phyloP scores from a whole-genome alignment of 2,329 filamentous ascomycete genomes.

The Coniochaeta sp. region DNA sequence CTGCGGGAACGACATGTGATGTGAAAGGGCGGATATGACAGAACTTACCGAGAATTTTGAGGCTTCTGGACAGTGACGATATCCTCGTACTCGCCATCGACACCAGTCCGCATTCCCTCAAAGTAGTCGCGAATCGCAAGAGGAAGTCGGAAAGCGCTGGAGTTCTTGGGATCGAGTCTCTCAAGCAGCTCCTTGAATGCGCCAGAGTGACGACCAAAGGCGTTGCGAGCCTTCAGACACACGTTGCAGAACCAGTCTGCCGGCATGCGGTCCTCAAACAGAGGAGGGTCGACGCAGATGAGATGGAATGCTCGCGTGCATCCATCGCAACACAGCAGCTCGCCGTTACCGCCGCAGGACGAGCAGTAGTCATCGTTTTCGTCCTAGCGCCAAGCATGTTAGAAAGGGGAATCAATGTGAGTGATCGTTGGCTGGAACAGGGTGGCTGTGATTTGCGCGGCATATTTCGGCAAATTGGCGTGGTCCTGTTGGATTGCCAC shows the following conservation, averaged over 20 bases:
- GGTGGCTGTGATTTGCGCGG: constrained; percentile 17
- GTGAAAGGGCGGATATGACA: neutral
- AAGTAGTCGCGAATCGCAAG: constrained; percentile 66
- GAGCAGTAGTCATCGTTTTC: constrained; percentile 90
- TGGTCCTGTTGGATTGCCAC: constrained; percentile 1
- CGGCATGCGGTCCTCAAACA: constrained; percentile 55
- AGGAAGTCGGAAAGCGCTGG: constrained; percentile 68
- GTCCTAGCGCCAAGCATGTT: constrained; percentile 29
- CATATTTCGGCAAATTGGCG: constrained; percentile 24
- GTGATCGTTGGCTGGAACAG: neutral
- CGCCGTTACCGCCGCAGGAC: constrained; percentile 75
- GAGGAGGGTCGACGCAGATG: constrained; percentile 75
- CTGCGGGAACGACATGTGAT: neutral
- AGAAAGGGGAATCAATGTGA: constrained; percentile 22
- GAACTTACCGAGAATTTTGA: constrained; percentile 56
- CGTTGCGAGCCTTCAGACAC: constrained; percentile 48
- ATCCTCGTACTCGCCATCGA: constrained; percentile 77
- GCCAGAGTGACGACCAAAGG: constrained; percentile 40
- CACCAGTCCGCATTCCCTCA: constrained; percentile 68
- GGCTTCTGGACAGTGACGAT: constrained; percentile 47
- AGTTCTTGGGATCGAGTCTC: constrained; percentile 60
- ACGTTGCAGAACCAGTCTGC: constrained; percentile 83
- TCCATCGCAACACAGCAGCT: constrained; percentile 88
- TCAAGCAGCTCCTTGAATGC: constrained; percentile 58
- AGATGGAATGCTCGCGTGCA: constrained; percentile 90